A percentile compares a stretch with the other conserved stretches of the same genome.
Evolutionary conservation across 192 early-diverging fungal species (phyloP).

Genomic region (Backusella tuberculispora): DNA sequence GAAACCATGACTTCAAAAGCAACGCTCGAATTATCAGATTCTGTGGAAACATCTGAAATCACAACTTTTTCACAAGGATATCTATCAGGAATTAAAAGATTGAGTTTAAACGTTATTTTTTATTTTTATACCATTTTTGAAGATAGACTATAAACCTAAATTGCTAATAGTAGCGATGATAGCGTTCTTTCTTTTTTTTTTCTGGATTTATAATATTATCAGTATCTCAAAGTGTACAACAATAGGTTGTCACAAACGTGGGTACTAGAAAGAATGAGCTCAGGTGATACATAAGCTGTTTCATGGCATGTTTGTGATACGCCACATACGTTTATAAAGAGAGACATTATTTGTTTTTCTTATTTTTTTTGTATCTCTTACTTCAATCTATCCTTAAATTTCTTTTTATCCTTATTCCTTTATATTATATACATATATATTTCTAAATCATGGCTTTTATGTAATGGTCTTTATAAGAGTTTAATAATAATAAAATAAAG

Average conservation of each 20-base stretch:
- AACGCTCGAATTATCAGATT: constrained; percentile 10
- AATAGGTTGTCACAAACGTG: constrained; percentile 7
- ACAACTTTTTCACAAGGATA: neutral
- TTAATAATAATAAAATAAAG: neutral
- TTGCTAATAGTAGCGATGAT: neutral
- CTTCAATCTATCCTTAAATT: neutral
- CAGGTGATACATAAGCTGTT: constrained; percentile 9
- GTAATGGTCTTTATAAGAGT: neutral
- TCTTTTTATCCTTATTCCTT: neutral
- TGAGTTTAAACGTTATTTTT: constrained; percentile 15
- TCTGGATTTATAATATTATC: constrained; percentile 2
- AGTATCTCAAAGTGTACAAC: neutral
- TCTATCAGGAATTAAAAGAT: neutral
- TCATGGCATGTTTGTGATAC: constrained; percentile 16
- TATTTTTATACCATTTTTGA: constrained; percentile 3
- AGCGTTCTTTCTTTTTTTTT: neutral
- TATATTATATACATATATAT: constrained; percentile 1
- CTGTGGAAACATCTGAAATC: neutral
- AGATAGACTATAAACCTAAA: neutral
- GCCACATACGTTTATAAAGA: constrained; percentile 2
- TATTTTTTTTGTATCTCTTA: constrained; percentile 12
- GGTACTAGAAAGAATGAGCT: neutral
- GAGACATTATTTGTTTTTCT: neutral
- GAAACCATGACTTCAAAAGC: neutral
- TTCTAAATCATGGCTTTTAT: constrained; percentile 8